A percentile compares a stretch with the other conserved stretches of the same genome.
These are phyloP conservation scores for Obelidium mucronatum DNA, from an alignment of 192 early-diverging fungal genomes.

Conservation along the genomic window DNA sequence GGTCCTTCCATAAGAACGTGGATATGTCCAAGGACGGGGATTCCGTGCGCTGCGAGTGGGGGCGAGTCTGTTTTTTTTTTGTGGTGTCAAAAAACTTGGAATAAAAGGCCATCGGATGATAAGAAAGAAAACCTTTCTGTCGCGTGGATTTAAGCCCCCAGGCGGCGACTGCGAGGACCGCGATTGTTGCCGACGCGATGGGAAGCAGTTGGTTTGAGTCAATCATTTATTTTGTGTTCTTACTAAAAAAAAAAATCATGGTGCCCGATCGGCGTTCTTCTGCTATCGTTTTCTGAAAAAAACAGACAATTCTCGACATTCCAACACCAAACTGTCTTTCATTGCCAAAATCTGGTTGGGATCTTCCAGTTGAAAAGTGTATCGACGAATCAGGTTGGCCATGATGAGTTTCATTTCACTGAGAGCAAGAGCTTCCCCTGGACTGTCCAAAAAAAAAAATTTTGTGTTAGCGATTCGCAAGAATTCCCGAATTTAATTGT, in stretches of 20 bases:
- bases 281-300: too few relatives aligned
- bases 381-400: background rate
- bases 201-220: too few relatives aligned
- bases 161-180: too few relatives aligned
- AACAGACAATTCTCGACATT: slow-evolving; percentile 1
- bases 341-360: background rate
- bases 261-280: too few relatives aligned
- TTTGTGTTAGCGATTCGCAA: background rate
- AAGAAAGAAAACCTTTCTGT: too few relatives aligned
- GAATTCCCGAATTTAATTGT: background rate
- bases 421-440: slow-evolving; percentile 9
- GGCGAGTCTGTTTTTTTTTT: slow-evolving; percentile 15
- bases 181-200: too few relatives aligned
- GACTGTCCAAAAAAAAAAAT: background rate
- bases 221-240: too few relatives aligned
- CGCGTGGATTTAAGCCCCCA: too few relatives aligned
- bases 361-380: background rate
- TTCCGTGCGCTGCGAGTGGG: background rate
- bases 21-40: background rate
- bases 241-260: too few relatives aligned
- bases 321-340: background rate
- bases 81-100: too few relatives aligned
- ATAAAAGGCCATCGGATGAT: too few relatives aligned
- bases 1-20: background rate
- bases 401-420: slow-evolving; percentile 12